These are phyloP conservation scores for Bolboschoenus planiculmis DNA, from an alignment of 176 grass and related monocot species.

Conservation along the genomic window DNA sequence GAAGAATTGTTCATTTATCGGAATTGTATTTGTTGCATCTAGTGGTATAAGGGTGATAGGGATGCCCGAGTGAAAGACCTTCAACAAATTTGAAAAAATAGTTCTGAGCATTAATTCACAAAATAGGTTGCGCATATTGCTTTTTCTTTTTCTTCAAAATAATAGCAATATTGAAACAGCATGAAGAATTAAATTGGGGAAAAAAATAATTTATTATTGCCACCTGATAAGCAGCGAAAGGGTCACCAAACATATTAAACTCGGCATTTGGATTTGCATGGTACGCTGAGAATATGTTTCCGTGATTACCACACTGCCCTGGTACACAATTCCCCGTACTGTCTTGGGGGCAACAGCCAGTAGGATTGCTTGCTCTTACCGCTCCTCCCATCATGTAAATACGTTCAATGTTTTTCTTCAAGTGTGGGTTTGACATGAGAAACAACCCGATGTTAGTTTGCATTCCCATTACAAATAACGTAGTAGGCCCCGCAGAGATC, in stretches of 20 bases:
- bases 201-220: neutral
- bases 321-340: constrained; percentile 12
- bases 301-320: constrained; percentile 32
- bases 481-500: constrained; percentile 39
- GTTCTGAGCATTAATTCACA: neutral
- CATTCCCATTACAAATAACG: constrained; percentile 54
- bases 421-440: constrained; percentile 49
- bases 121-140: neutral
- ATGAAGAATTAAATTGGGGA: neutral
- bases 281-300: constrained; percentile 66
- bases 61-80: constrained; percentile 64
- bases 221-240: constrained; percentile 69
- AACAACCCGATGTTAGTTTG: constrained; percentile 69
- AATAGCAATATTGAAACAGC: neutral
- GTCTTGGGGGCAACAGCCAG: constrained; percentile 31
- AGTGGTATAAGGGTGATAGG: constrained; percentile 67
- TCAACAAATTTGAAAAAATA: neutral
- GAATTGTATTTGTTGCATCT: constrained; percentile 69
- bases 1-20: constrained; percentile 48
- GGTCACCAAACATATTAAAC: constrained; percentile 80
- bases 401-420: constrained; percentile 48
- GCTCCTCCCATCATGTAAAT: constrained; percentile 67
- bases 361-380: constrained; percentile 32
- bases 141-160: neutral
- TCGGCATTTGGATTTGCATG: constrained; percentile 62